Base-by-base conservation (phyloP, 768 basidiomycete species). In the Leucogyrophana mollusca region DNA sequence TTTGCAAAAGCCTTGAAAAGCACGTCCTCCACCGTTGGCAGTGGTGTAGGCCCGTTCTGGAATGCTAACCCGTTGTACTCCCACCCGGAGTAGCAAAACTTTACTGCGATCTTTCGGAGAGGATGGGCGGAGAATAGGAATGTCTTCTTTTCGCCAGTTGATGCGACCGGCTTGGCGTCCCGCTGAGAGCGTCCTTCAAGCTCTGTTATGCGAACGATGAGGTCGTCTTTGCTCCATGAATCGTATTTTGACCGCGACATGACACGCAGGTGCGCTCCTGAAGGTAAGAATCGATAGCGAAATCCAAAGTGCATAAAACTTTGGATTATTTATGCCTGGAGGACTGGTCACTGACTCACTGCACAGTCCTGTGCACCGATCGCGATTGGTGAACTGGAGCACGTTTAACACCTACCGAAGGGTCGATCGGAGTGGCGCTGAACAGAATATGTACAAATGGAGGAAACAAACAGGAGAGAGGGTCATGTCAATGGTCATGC, bases 81-180 rank as follows among this genome's bases (percentile, higher is more conserved):
- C 81, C 85, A 88, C 11, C 95, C 95, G 35, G 90, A 82, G 59
- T 97, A 99, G 60, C 83, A 87, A 61, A 98, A 91, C 58, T 90
- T 87, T 43, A 99, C 73, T 1, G 96, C 96, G 50, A 99, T 92
- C 69, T 97, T 97, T 43, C 90, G 86, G 30, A 76, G 74, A 6
- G 90, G 79, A 59, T 92, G 77, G 4, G 77, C 69, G 17, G 77
- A 62, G 64, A 92, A 90, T 49, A 82, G 67, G 61, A 91, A 90
- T 4, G 67, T 57, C 42, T 73, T 73, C 33, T 57, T 30, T 58
- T 67, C 27, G 43, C 58, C 24, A 46, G 62, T 38, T 27, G 60
- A 49, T 22, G 48, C 40, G 3, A 17, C 23, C 35, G 42, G 56
- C 47, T 47, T 64, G 47, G 40, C 13, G 36, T 42, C 34, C 34